Evolutionary conservation across 129 eudicot species (phyloP).

Genomic region (Escallonia herrerae): DNA sequence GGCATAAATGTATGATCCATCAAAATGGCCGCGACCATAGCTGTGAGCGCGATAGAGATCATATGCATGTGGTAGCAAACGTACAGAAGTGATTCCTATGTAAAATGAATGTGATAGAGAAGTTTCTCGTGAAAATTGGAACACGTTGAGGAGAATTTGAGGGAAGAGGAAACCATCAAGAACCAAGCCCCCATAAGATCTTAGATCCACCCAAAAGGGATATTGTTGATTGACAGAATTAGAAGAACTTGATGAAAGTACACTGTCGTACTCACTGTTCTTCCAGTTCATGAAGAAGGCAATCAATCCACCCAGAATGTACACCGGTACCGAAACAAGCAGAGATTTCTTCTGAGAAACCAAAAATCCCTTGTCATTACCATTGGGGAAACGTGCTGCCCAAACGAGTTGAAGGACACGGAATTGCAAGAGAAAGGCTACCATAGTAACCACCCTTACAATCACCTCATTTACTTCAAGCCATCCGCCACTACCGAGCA

Average conservation of each 20-base stretch:
- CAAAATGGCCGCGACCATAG: slow-evolving; percentile 16
- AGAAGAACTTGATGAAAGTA: not conserved
- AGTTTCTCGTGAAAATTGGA: slow-evolving; percentile 38
- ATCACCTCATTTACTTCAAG: slow-evolving; percentile 59
- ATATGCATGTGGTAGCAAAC: slow-evolving; percentile 59
- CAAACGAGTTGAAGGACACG: slow-evolving; percentile 62
- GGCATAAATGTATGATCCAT: slow-evolving; percentile 43
- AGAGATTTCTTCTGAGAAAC: slow-evolving; percentile 37
- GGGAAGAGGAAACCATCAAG: slow-evolving; percentile 75
- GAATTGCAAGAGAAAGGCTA: slow-evolving; percentile 51
- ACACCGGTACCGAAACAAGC: slow-evolving; percentile 25
- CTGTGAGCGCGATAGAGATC: slow-evolving; percentile 49
- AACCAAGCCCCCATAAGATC: slow-evolving; percentile 60
- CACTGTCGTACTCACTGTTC: slow-evolving; percentile 13
- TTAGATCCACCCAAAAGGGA: slow-evolving; percentile 42
- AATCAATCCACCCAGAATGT: slow-evolving; percentile 38
- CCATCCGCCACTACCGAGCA: slow-evolving; percentile 40
- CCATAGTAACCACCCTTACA: slow-evolving; percentile 60
- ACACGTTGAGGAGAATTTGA: slow-evolving; percentile 54
- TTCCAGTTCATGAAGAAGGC: slow-evolving; percentile 31
- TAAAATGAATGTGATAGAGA: slow-evolving; percentile 42
- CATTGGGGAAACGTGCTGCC: slow-evolving; percentile 30
- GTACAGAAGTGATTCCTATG: slow-evolving; percentile 56
- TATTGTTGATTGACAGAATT: not conserved
- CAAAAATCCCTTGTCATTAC: slow-evolving; percentile 21